Evolutionary conservation across 352 stramenopile genomes (phyloP).

Genomic region (Globisporangium echinulatum): DNA sequence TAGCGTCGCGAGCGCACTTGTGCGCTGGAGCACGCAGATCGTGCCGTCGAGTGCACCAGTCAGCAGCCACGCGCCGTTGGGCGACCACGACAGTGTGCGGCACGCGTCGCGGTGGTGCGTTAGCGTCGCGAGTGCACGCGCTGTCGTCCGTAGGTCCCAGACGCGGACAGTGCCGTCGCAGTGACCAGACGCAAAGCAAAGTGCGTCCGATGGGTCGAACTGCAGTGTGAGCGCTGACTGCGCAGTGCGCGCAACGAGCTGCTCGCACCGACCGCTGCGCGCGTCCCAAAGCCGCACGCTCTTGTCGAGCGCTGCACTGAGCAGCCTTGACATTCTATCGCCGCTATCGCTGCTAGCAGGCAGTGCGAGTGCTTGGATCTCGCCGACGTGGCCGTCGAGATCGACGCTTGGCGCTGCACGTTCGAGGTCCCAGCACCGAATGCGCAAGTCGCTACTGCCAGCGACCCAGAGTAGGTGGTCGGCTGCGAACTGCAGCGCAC

Average conservation of each 20-base stretch:
- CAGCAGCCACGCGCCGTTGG: constrained; percentile 50
- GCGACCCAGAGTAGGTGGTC: constrained; percentile 29
- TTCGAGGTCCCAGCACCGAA: constrained; percentile 53
- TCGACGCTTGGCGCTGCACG: constrained; percentile 15
- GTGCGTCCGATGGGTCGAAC: constrained; percentile 31
- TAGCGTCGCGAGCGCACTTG: constrained; percentile 35
- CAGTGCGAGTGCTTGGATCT: constrained; percentile 52
- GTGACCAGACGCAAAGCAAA: constrained; percentile 38
- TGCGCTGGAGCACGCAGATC: constrained; percentile 27
- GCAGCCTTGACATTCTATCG: constrained; percentile 8
- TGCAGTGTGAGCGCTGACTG: constrained; percentile 36
- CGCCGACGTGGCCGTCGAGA: constrained; percentile 57
- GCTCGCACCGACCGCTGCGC: constrained; percentile 40
- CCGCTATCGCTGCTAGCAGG: neutral
- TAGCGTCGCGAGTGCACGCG: constrained; percentile 22
- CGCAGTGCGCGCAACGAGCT: constrained; percentile 28
- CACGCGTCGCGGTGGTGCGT: constrained; percentile 49
- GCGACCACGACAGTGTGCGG: constrained; percentile 52
- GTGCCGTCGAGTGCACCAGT: constrained; percentile 58
- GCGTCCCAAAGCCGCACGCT: constrained; percentile 69
- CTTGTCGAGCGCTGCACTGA: constrained; percentile 48
- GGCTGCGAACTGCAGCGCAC: constrained; percentile 39
- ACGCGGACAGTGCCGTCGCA: constrained; percentile 52
- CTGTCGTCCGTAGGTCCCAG: constrained; percentile 46
- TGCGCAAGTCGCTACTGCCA: constrained; percentile 31